Evolutionary conservation across 306 rosid species (phyloP).

Genomic region (Pyrus betulifolia): DNA sequence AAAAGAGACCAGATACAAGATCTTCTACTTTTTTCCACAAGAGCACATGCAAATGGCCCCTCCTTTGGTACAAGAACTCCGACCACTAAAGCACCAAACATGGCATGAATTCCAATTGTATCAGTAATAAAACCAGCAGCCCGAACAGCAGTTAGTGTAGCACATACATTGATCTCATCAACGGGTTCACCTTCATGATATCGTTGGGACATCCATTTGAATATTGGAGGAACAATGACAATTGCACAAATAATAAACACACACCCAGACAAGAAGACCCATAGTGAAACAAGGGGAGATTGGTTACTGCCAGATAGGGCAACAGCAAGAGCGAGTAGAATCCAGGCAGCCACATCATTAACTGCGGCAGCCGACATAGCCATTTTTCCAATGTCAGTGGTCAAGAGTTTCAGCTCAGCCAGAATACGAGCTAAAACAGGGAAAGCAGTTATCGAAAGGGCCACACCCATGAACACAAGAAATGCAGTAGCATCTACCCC

Average conservation of each 20-base stretch:
- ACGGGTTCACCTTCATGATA: constrained; percentile 78
- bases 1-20: constrained; percentile 77
- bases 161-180: constrained; percentile 55
- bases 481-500: constrained; percentile 47
- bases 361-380: constrained; percentile 99
- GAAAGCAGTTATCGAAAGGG: constrained; percentile 85
- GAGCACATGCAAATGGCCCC: constrained; percentile 61
- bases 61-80: constrained; percentile 80
- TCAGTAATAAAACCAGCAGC: constrained; percentile 84
- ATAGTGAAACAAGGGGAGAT: constrained; percentile 71
- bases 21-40: constrained; percentile 95
- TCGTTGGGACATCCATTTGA: constrained; percentile 48
- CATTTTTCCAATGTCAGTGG: constrained; percentile 62
- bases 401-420: constrained; percentile 87
- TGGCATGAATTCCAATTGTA: constrained; percentile 78
- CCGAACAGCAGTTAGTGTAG: constrained; percentile 48
- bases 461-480: constrained; percentile 86
- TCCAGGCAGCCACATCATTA: constrained; percentile 87
- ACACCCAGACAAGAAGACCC: constrained; percentile 63
- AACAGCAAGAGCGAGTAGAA: constrained; percentile 84
- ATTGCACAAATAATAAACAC: constrained; percentile 41
- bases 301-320: constrained; percentile 57
- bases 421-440: constrained; percentile 86
- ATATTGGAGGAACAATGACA: constrained; percentile 55
- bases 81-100: constrained; percentile 78